Conservation (phyloP, 345 rosid genomes). For the Lepidium africanum region DNA sequence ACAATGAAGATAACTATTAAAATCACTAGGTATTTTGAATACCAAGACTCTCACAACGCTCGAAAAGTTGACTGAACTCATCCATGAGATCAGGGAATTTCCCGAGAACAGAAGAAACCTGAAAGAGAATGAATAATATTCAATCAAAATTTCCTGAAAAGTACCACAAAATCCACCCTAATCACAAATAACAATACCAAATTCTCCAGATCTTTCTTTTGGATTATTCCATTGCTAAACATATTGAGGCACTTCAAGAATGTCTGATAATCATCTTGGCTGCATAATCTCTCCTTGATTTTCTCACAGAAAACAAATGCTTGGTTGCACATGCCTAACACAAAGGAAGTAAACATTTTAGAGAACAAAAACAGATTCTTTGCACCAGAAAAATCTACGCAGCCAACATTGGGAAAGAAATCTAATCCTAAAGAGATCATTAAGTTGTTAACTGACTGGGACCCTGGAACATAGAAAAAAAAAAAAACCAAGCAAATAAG, state of each 20-base stretch:
- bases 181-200: constrained; percentile 38
- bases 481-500: neutral
- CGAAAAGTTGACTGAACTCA: constrained; percentile 78
- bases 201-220: constrained; percentile 64
- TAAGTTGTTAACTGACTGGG: neutral
- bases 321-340: constrained; percentile 36
- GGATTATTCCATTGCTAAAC: constrained; percentile 73
- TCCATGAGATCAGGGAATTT: constrained; percentile 84
- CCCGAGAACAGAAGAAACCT: constrained; percentile 87
- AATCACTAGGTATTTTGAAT: constrained; percentile 21
- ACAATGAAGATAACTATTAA: neutral
- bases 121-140: constrained; percentile 1
- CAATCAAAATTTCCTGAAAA: neutral
- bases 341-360: constrained; percentile 2
- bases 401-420: neutral
- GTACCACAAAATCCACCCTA: constrained; percentile 5
- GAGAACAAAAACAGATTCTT: neutral
- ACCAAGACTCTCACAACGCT: constrained; percentile 87
- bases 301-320: constrained; percentile 81
- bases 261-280: constrained; percentile 83
- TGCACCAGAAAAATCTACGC: neutral
- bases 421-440: neutral
- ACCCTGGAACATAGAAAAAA: neutral
- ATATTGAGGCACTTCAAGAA: constrained; percentile 89
- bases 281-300: constrained; percentile 86